These are phyloP conservation scores for Tolypocladium sp. DNA, from an alignment of 2,329 filamentous ascomycete species.

Conservation along the genomic window DNA sequence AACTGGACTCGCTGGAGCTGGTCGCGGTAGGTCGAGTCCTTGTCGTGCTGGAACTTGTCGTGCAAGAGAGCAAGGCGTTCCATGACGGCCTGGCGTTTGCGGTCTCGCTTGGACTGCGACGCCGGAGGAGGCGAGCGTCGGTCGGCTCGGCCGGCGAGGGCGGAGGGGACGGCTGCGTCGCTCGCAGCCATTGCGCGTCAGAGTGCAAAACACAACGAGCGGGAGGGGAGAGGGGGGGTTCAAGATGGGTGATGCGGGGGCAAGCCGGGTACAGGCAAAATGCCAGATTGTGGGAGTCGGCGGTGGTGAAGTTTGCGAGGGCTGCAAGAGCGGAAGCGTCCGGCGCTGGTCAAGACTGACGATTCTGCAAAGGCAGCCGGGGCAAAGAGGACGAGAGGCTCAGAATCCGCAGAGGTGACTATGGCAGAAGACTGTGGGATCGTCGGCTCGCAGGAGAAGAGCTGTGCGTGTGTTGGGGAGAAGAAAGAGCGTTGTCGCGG, in stretches of 20 bases:
- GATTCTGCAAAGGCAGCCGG: background rate
- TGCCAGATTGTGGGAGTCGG: background rate
- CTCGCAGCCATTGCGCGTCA: constrained; percentile 27
- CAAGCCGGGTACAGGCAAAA: background rate
- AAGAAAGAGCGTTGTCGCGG: background rate
- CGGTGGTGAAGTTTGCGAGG: background rate
- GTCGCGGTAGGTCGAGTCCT: constrained; percentile 77
- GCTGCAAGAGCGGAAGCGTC: background rate
- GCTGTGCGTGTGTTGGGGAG: background rate
- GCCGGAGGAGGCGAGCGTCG: constrained; percentile 26
- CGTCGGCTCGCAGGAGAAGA: background rate
- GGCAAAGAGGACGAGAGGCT: background rate
- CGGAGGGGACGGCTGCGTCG: constrained; percentile 23
- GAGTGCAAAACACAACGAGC: background rate
- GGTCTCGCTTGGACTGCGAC: constrained; percentile 76
- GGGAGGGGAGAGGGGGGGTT: background rate
- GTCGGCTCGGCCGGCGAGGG: constrained; percentile 22
- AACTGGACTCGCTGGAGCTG: constrained; percentile 88
- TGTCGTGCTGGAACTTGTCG: constrained; percentile 68
- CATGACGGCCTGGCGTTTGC: constrained; percentile 72
- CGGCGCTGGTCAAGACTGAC: background rate
- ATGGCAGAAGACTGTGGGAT: background rate
- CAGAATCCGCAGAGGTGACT: background rate
- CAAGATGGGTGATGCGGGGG: background rate
- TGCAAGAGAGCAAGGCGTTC: constrained; percentile 71